Percentiles rank a stretch among this genome's conserved stretches.
These are phyloP conservation scores for Floccularia luteovirens DNA, from an alignment of 768 basidiomycete species.

Conservation along the genomic window DNA sequence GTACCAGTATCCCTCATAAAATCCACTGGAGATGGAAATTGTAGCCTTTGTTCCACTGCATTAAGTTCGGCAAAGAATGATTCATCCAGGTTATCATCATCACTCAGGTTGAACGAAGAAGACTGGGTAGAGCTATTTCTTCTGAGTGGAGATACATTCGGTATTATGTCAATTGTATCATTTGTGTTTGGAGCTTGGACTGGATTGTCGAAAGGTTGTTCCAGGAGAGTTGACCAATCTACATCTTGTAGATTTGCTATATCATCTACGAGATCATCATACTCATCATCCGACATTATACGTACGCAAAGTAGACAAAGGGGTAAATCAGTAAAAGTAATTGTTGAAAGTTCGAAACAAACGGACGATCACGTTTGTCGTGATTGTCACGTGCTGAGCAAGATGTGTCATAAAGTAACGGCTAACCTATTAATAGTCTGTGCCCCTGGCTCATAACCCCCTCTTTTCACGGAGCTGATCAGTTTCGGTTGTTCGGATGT, in stretches of 20 bases:
- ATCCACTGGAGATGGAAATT: constrained; percentile 23
- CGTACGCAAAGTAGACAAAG: background rate
- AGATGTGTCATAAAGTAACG: too few relatives aligned
- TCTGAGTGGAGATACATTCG: background rate
- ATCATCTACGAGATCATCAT: constrained; percentile 43
- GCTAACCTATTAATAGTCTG: too few relatives aligned
- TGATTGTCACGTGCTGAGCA: background rate
- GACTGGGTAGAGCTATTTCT: constrained; percentile 8
- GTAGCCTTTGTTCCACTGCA: constrained; percentile 31
- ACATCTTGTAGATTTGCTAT: constrained; percentile 44
- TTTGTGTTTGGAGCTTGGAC: too few relatives aligned
- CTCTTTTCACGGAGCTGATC: too few relatives aligned
- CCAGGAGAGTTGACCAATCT: constrained; percentile 33
- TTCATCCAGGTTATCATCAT: constrained; percentile 24
- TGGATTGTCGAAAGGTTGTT: constrained; percentile 8
- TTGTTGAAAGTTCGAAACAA: background rate
- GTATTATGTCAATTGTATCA: too few relatives aligned
- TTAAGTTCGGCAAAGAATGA: constrained; percentile 36
- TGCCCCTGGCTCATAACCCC: too few relatives aligned
- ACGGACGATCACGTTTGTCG: background rate
- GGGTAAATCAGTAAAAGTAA: background rate
- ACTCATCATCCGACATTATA: constrained; percentile 41
- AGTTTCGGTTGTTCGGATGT: background rate
- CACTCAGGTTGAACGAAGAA: constrained; percentile 9
- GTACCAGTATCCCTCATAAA: too few relatives aligned